Evolutionary conservation across 2,329 filamentous ascomycete genomes (phyloP), one percentile per base, ranked within the genome.

Genomic region (Aspergillus hortae): DNA sequence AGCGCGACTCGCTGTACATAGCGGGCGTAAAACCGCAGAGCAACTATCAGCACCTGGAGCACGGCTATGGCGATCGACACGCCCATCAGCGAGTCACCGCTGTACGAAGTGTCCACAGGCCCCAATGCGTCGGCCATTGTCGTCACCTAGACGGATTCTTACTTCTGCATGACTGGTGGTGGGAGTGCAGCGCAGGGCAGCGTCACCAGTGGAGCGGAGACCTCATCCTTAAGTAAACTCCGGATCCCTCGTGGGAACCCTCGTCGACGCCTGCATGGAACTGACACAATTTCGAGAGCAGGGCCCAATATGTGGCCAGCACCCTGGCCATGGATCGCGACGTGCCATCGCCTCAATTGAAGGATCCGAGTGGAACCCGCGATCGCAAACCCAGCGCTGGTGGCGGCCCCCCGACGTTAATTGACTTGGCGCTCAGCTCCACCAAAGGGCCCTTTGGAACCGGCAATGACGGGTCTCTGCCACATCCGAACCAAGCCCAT

Each of bases 21-120:
- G 10, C 61, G 58, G 15, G 59, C 61, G 52, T 58, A 61, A 36
- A 65, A 63, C 11, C 59, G 55, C 7, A 56, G 56, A 4, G 43
- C 52, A 10, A 63, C 60, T 12, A 61, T 52, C 5, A 60, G 6
- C 7, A 63, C 56, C 47, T 63, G 61, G 2, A 64, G 14, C 7
- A 54, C 50, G 3, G 58, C 54, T 25, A 65, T 45, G 9, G 54
- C 51, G 19, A 59, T 48, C 21, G 52, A 46, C 27, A 57, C 55
- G 17, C 54, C 59, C 17, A 65, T 46, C 30, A 65, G 49, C 10
- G 47, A 35, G 46, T 53, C 40, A 4, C 58, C 60, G 23, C 47
- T 32, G 44, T 54, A 58, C 6, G 48, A 21, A 12, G 11, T 17
- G 35, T 46, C 30, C 15, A 19, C 15, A 43, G 17, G 15, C 19